Base-by-base conservation (phyloP, 2,329 filamentous ascomycete species). In the Chaetomium globosum region DNA sequence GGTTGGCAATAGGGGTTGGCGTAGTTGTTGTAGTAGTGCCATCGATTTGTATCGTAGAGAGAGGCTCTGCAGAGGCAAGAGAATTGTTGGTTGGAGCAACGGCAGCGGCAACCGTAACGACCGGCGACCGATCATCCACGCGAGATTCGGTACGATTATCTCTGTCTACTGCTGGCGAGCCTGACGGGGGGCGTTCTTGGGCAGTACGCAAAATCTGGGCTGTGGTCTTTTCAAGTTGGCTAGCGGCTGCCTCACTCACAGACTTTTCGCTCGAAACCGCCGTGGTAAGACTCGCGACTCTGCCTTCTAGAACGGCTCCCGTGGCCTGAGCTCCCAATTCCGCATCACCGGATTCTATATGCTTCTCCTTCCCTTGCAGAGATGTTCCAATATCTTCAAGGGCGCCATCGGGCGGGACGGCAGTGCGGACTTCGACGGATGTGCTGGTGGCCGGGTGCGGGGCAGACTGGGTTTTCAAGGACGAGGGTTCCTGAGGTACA, bases 391-490 rank as follows among this genome's bases (percentile, higher is more conserved):
- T 43, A 56, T 59, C 30, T 16, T 21, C 19, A 7, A 49, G 7
- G n/a, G 36, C 21, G n/a, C 3, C 49, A 28, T 62, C 33, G 46
- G 8, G n/a, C 33, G 53, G 26, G 8, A 39, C 43, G 30, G 26
- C 21, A 58, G 55, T 19, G n/a, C 13, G 4, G 30, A 28, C 23
- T 13, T 65, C 54, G 52, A 46, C 13, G 30, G 52, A 30, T 16
- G 57, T 31, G 39, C 30, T 51, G 7, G 61, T 30, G 19, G 21
- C 26, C 4, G 58, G 39, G 8, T 56, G 55, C 55, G 62, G 59
- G 59, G 65, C 65, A 63, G 55, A 39, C 6, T 55, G 59, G 33
- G 51, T 28, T 28, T 43, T 23, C 8, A 51, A 49, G 23, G 65
- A 48, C 21, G 58, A 43, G 6, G 46, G 31, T 16, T 64, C 63